These are phyloP conservation scores for Sporothrix humicola DNA, from an alignment of 2,329 filamentous ascomycete species.

Conservation along the genomic window DNA sequence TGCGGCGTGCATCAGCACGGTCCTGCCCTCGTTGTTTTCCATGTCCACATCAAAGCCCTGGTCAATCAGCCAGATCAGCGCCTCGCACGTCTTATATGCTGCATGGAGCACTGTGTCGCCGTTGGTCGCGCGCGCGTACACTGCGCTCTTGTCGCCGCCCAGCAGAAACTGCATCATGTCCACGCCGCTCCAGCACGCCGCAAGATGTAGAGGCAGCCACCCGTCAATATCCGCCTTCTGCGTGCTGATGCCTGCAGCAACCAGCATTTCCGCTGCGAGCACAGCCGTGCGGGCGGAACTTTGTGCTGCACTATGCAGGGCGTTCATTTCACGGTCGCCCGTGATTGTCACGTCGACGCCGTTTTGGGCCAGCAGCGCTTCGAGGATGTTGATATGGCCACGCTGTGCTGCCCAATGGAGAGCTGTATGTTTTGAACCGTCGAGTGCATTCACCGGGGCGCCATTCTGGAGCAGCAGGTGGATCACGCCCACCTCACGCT, in stretches of 20 bases:
- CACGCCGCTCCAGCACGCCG: slow-evolving; percentile 17
- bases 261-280: slow-evolving; percentile 12
- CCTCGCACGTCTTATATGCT: slow-evolving; percentile 9
- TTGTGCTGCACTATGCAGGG: slow-evolving; percentile 18
- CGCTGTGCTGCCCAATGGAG: slow-evolving; percentile 23
- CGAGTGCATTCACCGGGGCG: slow-evolving; percentile 1
- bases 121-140: not conserved
- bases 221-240: slow-evolving; percentile 13
- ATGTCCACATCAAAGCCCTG: slow-evolving; percentile 18
- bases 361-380: slow-evolving; percentile 3
- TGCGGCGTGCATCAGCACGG: slow-evolving; percentile 12
- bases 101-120: slow-evolving; percentile 12
- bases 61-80: slow-evolving; percentile 20
- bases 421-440: slow-evolving; percentile 3
- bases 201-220: slow-evolving; percentile 17
- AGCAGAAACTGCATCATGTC: slow-evolving; percentile 17
- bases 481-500: not conserved
- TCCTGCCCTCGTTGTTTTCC: slow-evolving; percentile 16
- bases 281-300: not conserved
- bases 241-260: slow-evolving; percentile 21
- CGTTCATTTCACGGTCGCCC: slow-evolving; percentile 19
- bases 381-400: slow-evolving; percentile 18
- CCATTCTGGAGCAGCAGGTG: not conserved
- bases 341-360: slow-evolving; percentile 14
- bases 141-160: not conserved